Percentiles rank a stretch among this genome's conserved stretches.
Conservation (phyloP, 495 filamentous ascomycete species). For the Xylaria venustula region DNA sequence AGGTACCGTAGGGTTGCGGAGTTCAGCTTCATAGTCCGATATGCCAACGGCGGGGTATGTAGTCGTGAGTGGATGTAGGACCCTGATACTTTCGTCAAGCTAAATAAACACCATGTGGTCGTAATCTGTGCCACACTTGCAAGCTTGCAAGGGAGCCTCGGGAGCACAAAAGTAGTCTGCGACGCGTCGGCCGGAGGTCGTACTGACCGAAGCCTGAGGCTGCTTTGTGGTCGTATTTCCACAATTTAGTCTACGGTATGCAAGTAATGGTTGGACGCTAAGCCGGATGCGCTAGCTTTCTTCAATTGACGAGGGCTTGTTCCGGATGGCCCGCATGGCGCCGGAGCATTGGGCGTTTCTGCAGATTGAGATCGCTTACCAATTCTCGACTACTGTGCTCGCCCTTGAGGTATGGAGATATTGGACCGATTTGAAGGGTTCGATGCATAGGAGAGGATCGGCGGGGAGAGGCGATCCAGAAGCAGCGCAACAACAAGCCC, state of each 20-base stretch:
- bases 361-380: background rate
- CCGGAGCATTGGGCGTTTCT: background rate
- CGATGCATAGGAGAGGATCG: conserved; percentile 5
- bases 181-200: too few relatives aligned
- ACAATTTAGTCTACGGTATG: background rate
- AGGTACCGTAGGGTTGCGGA: background rate
- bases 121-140: too few relatives aligned
- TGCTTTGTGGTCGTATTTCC: background rate
- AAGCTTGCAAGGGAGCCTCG: too few relatives aligned
- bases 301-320: conserved; percentile 1
- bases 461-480: conserved; percentile 6
- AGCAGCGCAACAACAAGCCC: conserved; percentile 3
- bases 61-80: background rate
- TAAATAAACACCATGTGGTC: background rate
- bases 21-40: background rate
- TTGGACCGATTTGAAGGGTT: conserved; percentile 10
- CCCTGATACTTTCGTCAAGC: background rate
- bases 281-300: background rate
- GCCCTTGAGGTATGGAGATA: conserved; percentile 1
- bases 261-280: background rate
- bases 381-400: background rate
- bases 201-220: background rate
- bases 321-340: background rate
- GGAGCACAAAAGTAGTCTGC: too few relatives aligned
- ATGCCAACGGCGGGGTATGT: background rate